Evolutionary conservation across 1,284 basidiomycete genomes (phyloP).

Genomic region (Bjerkandera adusta): DNA sequence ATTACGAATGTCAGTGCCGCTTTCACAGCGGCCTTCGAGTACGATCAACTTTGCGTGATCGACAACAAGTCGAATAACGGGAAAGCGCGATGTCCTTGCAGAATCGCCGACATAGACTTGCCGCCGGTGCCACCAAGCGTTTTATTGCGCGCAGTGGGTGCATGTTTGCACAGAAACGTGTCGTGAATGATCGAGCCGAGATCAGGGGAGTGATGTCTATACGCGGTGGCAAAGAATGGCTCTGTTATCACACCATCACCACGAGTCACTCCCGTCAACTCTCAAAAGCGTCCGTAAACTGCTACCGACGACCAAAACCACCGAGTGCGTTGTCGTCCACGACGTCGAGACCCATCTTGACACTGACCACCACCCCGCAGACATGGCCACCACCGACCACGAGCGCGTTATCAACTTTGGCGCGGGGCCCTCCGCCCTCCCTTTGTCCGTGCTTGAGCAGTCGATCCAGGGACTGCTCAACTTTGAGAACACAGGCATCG

Average conservation of each 20-base stretch:
- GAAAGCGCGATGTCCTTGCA: too few relatives aligned
- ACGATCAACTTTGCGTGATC: too few relatives aligned
- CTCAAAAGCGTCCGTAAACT: too few relatives aligned
- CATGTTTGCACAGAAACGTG: not conserved
- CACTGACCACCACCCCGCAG: too few relatives aligned
- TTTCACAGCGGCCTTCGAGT: too few relatives aligned
- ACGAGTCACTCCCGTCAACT: not conserved
- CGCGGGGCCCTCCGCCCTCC: slow-evolving; percentile 88
- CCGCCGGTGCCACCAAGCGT: not conserved
- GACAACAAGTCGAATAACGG: too few relatives aligned
- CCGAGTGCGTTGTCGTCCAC: too few relatives aligned
- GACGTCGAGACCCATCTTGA: too few relatives aligned
- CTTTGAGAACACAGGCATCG: slow-evolving; percentile 87
- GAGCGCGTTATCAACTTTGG: slow-evolving; percentile 80
- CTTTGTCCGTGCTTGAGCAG: slow-evolving; percentile 77
- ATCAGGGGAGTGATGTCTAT: slow-evolving; percentile 6
- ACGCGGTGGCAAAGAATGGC: too few relatives aligned
- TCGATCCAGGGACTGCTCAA: slow-evolving; percentile 81
- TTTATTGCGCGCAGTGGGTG: not conserved
- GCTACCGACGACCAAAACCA: too few relatives aligned
- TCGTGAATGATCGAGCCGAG: slow-evolving; percentile 3
- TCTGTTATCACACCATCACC: not conserved
- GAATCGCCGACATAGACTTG: not conserved
- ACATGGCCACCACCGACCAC: slow-evolving; percentile 40
- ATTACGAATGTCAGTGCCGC: too few relatives aligned